phyloP scores from a whole-genome alignment of 1,284 basidiomycete genomes.

The Ceratobasidium sp. region DNA sequence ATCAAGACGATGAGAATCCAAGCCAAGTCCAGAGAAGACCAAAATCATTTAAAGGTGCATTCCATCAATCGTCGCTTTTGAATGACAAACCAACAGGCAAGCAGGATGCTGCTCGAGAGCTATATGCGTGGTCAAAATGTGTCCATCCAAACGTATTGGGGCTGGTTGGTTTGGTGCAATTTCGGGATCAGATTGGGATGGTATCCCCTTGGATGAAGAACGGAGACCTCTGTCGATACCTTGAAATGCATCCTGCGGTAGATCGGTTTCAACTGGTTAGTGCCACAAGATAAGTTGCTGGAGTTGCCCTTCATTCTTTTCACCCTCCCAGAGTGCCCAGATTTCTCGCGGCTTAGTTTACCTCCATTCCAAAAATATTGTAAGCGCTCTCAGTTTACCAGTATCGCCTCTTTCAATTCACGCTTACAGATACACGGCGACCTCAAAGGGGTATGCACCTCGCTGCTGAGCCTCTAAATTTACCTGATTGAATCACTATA shows the following conservation, averaged over 20 bases:
- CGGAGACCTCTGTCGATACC: background rate
- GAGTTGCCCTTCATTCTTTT: background rate
- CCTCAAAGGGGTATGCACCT: constrained; percentile 4
- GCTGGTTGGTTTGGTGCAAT: background rate
- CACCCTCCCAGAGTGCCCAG: background rate
- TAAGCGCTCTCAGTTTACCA: background rate
- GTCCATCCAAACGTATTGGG: background rate
- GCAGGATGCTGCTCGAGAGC: constrained; percentile 7
- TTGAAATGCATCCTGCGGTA: background rate
- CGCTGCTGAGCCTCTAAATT: no score
- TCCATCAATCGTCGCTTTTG: no score
- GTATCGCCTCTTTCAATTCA: background rate
- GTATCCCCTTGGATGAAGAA: constrained; percentile 2
- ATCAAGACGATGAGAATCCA: no score
- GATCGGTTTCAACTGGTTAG: constrained; percentile 1
- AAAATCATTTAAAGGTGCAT: no score
- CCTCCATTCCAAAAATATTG: background rate
- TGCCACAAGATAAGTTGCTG: background rate
- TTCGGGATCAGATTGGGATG: constrained; percentile 7
- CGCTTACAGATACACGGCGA: background rate
- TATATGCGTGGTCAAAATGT: constrained; percentile 19
- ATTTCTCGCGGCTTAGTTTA: background rate
- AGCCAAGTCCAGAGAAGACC: no score
- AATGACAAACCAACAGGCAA: no score
- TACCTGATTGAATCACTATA: background rate